Percentiles rank a stretch among this genome's conserved stretches.
Conservation (phyloP, 73 alveolate species). For the Paramecium sonneborni region DNA sequence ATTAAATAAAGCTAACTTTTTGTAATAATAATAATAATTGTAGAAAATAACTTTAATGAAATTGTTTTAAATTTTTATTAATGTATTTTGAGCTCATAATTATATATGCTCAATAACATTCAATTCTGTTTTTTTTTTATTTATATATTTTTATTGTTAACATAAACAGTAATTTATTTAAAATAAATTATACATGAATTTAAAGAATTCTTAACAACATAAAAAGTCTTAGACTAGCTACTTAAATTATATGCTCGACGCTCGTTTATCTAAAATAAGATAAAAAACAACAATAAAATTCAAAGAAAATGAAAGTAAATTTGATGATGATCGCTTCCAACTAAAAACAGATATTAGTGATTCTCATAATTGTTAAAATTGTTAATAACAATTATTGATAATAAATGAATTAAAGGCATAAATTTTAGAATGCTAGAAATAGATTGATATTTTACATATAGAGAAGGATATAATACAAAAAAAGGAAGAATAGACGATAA, state of each 20-base stretch:
- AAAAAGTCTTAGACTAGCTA: not conserved
- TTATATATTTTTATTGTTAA: not conserved
- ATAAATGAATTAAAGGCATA: not conserved
- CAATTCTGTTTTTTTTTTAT: no score
- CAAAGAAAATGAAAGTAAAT: not conserved
- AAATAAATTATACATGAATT: not conserved
- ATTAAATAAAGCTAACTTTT: no score
- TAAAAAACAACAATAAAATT: not conserved
- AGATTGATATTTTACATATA: not conserved
- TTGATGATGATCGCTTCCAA: not conserved
- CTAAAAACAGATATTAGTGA: not conserved
- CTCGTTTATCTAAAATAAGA: not conserved
- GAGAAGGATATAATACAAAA: conserved; percentile 8
- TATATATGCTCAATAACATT: no score
- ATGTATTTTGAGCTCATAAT: no score
- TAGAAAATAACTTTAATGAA: no score
- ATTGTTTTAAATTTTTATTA: no score
- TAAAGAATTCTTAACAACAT: not conserved
- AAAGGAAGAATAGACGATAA: conserved; percentile 32
- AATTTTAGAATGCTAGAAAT: not conserved
- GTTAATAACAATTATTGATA: not conserved
- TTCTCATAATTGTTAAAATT: not conserved
- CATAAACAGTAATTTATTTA: conserved; percentile 11
- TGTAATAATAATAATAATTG: no score
- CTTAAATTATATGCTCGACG: not conserved